These are phyloP conservation scores for Patellaria atrata DNA, from an alignment of 495 filamentous ascomycete species.

Conservation along the genomic window DNA sequence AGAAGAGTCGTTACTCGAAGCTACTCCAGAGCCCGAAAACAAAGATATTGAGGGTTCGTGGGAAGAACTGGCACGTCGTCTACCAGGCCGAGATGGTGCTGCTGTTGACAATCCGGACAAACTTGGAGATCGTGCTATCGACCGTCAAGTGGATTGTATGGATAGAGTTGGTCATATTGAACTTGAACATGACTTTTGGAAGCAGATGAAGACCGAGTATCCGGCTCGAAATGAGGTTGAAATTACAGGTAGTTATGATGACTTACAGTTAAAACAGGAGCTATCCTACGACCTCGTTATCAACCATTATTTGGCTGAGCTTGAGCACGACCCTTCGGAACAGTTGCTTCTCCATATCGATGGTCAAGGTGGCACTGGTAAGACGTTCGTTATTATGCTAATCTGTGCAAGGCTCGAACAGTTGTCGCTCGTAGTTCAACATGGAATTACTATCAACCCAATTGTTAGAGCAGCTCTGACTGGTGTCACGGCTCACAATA, in stretches of 20 bases:
- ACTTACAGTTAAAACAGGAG: neutral
- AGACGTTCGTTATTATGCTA: too few relatives aligned
- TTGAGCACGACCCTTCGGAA: too few relatives aligned
- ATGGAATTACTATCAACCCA: neutral
- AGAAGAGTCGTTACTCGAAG: neutral
- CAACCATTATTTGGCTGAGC: too few relatives aligned
- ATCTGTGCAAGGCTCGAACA: too few relatives aligned
- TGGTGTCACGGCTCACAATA: neutral
- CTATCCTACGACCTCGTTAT: too few relatives aligned
- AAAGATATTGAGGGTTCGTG: neutral
- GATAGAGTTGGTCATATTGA: conserved; percentile 1
- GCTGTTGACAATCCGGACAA: neutral
- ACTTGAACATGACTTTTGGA: neutral
- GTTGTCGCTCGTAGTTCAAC: neutral
- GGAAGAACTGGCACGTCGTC: neutral
- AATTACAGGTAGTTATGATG: neutral
- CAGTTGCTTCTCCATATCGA: too few relatives aligned
- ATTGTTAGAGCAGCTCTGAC: neutral
- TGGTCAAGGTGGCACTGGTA: too few relatives aligned
- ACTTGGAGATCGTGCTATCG: neutral
- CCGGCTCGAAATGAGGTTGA: neutral
- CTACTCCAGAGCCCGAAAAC: neutral
- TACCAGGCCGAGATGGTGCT: neutral
- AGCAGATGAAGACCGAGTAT: neutral
- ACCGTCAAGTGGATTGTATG: neutral